Evolutionary conservation across 176 grass and related monocot species (phyloP), one percentile per base, ranked within the genome.

Genomic region (Eragrostis nindensis): DNA sequence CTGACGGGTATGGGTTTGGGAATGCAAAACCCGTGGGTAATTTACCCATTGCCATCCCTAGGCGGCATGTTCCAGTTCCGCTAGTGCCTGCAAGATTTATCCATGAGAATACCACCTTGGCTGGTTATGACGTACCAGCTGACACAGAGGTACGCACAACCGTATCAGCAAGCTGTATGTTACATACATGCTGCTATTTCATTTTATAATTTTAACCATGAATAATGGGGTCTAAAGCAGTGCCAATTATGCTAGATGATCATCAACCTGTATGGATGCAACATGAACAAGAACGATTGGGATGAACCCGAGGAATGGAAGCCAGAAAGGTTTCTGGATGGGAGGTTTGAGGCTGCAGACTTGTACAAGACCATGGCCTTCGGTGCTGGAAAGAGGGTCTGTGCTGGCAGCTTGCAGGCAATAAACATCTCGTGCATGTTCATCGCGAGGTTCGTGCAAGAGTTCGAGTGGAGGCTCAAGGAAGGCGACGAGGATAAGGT

Each of bases 331-430:
- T 97, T 92, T 72, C 26, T 97, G 69, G 80, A 70, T 4, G 83
- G 76, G 15, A 80, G 49, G n/a, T 80, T 81, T 14, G 87, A 92
- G 19, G 19, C 66, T 8, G 83, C 41, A 19, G 83, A 89, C 68
- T 32, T 89, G 76, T 65, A 92, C 85, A 94, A 92, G 85, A 97
- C 89, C 8, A 90, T 97, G 94, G 89, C 95, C 13, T 98, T 94
- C 5, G 95, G 95, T 3, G 95, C 77, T 9, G 92, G 95, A 43
- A 94, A 87, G 80, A 79, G 94, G 72, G 55, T 21, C 15, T 97
- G 91, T 36, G 89, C 94, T 3, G 94, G 94, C 16, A 76, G 57
- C 68, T 46, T 75, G 74, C 94, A 97, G 80, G 92, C 89, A 13
- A 66, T 56, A 76, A 75, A 60, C 61, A 92, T 92, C 53, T 84